phyloP scores from a whole-genome alignment of 805 yeast species.

The Nakazawaea holstii region DNA sequence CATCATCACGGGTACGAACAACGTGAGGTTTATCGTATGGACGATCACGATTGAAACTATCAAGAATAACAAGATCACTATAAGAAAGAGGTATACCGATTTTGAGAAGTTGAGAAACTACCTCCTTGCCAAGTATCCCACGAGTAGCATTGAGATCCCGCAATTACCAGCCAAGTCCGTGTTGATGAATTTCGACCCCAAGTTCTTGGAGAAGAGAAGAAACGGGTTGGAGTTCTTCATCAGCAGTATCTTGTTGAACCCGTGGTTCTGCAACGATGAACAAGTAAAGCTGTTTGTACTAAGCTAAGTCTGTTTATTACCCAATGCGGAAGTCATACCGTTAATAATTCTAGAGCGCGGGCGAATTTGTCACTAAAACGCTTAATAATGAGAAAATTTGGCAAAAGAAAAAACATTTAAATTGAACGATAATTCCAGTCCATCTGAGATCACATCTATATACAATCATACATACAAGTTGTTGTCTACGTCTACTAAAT shows the following conservation, averaged over 20 bases:
- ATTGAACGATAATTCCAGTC: neutral
- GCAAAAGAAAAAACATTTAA: neutral
- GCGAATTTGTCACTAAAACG: constrained; percentile 18
- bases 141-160: constrained; percentile 33
- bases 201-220: constrained; percentile 50
- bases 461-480: neutral
- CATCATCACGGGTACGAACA: constrained; percentile 19
- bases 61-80: constrained; percentile 32
- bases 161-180: constrained; percentile 46
- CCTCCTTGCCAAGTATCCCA: constrained; percentile 32
- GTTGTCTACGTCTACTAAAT: too few species aligned
- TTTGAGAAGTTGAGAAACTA: constrained; percentile 41
- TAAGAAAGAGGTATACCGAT: constrained; percentile 63
- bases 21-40: constrained; percentile 25
- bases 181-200: constrained; percentile 34
- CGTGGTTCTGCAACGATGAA: constrained; percentile 31
- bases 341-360: neutral
- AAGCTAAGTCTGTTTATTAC: neutral
- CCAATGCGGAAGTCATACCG: neutral
- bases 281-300: constrained; percentile 36
- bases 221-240: constrained; percentile 57
- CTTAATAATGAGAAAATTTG: neutral
- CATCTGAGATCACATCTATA: neutral
- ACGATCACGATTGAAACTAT: constrained; percentile 19
- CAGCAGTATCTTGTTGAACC: constrained; percentile 47